These are phyloP conservation scores for Vitis rotundifolia DNA, from an alignment of 164 flowering plant species.

Conservation along the genomic window DNA sequence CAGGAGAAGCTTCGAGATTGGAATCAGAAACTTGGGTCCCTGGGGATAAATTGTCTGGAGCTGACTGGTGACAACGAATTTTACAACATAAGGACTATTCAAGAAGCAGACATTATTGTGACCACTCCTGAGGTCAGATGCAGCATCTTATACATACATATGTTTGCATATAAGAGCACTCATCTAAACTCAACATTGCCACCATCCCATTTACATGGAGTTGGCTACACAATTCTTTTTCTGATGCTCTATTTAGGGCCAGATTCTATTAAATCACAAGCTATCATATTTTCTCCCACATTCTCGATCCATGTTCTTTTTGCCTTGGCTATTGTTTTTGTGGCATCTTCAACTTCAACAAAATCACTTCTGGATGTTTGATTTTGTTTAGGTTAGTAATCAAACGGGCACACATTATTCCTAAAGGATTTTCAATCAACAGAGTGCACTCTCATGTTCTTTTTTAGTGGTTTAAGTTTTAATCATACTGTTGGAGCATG, in stretches of 20 bases:
- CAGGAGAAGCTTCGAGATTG: conserved; percentile 96
- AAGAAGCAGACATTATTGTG: conserved; percentile 84
- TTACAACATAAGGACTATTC: conserved; percentile 58
- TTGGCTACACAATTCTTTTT: not conserved
- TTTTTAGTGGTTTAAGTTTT: not conserved
- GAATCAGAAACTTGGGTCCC: conserved; percentile 81
- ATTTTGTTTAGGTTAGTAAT: not conserved
- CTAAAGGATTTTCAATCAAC: too few relatives aligned
- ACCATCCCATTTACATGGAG: not conserved
- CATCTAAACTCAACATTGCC: not conserved
- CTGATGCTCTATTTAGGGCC: not conserved
- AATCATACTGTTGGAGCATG: conserved; percentile 6
- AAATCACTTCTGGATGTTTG: not conserved
- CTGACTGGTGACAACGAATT: conserved; percentile 89
- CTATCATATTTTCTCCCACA: not conserved
- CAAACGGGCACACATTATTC: not conserved
- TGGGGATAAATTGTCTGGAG: conserved; percentile 90
- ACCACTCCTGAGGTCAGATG: conserved; percentile 94
- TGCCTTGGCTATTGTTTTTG: not conserved
- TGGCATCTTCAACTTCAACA: not conserved
- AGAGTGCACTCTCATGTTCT: not conserved
- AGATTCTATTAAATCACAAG: not conserved
- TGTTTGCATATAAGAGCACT: not conserved
- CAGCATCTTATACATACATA: not conserved
- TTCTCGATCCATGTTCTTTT: not conserved